A percentile compares a stretch with the other conserved stretches of the same genome.
Conservation (phyloP, 352 stramenopile genomes). For the Halophytophthora polymorphica region DNA sequence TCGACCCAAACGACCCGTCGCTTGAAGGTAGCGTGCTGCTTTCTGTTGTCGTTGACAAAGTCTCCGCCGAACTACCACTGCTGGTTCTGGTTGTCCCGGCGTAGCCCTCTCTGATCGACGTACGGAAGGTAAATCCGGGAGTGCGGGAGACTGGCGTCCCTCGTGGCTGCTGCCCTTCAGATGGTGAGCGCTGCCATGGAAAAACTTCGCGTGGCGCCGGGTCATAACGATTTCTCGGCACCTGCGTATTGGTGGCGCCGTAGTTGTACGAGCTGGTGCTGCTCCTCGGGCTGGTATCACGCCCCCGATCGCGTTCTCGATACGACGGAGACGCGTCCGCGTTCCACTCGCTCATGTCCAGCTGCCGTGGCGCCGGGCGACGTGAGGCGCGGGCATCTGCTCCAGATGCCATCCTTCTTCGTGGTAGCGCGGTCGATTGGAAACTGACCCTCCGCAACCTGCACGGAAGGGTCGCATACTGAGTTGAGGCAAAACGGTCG, state of each 20-base stretch:
- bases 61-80: not conserved
- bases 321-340: conserved; percentile 13
- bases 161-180: not conserved
- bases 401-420: conserved; percentile 19
- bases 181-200: not conserved
- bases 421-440: conserved; percentile 10
- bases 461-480: conserved; percentile 16
- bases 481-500: too few species aligned
- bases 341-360: conserved; percentile 44
- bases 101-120: conserved; percentile 4
- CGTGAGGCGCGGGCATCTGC: conserved; percentile 26
- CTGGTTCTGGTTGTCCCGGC: not conserved
- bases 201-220: conserved; percentile 2
- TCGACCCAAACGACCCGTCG: not conserved
- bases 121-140: conserved; percentile 1
- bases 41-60: not conserved
- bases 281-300: not conserved
- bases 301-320: not conserved
- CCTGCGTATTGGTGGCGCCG: conserved; percentile 5
- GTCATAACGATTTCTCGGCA: conserved; percentile 6
- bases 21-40: not conserved
- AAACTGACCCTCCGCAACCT: conserved; percentile 10
- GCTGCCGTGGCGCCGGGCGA: conserved; percentile 43
- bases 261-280: not conserved
- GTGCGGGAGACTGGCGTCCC: not conserved